A percentile compares a stretch with the other conserved stretches of the same genome.
Evolutionary conservation across 768 basidiomycete species (phyloP).

Genomic region (Phylloporus arenicola): DNA sequence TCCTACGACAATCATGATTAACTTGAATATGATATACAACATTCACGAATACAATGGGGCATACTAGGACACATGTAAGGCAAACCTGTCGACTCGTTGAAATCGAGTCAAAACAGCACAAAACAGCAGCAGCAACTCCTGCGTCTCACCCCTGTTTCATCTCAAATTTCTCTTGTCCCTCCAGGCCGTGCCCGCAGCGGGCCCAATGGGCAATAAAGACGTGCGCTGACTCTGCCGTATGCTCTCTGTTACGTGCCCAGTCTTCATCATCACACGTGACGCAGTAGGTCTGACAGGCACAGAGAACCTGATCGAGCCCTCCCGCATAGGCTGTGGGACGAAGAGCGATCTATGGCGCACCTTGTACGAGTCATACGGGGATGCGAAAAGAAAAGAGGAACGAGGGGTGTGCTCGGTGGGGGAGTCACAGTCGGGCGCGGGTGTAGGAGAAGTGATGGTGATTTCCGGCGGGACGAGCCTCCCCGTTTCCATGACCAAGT

Average conservation of each 20-base stretch:
- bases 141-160: slow-evolving; percentile 20
- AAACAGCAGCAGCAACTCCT: slow-evolving; percentile 8
- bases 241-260: not conserved
- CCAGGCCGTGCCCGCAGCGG: not conserved
- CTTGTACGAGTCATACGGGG: not conserved
- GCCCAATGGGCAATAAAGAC: not conserved
- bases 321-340: slow-evolving; percentile 4
- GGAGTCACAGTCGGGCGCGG: not conserved
- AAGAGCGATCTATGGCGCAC: slow-evolving; percentile 12
- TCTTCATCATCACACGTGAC: not conserved
- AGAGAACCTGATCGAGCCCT: slow-evolving; percentile 13
- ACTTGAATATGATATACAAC: not conserved
- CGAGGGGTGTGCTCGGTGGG: not conserved
- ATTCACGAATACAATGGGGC: not conserved
- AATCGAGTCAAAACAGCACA: too few relatives aligned
- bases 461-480: not conserved
- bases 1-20: not conserved
- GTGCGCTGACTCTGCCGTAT: slow-evolving; percentile 2
- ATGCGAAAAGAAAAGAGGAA: too few relatives aligned
- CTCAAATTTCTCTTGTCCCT: slow-evolving; percentile 14
- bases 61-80: too few relatives aligned
- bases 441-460: not conserved
- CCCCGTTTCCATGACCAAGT: not conserved
- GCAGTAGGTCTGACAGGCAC: slow-evolving; percentile 6
- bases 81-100: too few relatives aligned